Conservation (phyloP, 257 asterid genomes). For the Scutellaria galericulata region DNA sequence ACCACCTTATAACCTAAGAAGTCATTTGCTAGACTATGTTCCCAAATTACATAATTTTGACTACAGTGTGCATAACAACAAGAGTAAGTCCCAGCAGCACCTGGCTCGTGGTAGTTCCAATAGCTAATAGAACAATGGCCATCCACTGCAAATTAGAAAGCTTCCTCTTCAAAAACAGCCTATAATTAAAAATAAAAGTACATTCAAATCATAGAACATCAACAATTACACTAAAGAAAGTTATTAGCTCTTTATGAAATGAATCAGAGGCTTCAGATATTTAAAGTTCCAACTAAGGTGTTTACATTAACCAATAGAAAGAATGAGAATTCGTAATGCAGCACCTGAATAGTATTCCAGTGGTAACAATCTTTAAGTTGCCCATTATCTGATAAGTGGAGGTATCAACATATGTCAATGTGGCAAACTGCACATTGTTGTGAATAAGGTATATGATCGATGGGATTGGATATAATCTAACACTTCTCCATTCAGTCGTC, state of each 20-base stretch:
- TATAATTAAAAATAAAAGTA: conserved; percentile 46
- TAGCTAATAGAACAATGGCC: conserved; percentile 86
- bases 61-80: conserved; percentile 17
- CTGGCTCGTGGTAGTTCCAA: conserved; percentile 98
- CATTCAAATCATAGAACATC: conserved; percentile 38
- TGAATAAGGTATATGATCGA: conserved; percentile 94
- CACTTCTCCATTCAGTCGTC: conserved; percentile 84
- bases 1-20: conserved; percentile 2
- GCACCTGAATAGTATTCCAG: conserved; percentile 92
- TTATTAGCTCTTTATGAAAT: conserved; percentile 10
- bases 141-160: conserved; percentile 99
- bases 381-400: conserved; percentile 98
- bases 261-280: conserved; percentile 18
- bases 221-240: conserved; percentile 26
- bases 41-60: not conserved
- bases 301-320: conserved; percentile 21
- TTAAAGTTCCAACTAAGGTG: not conserved
- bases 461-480: conserved; percentile 83
- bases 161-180: conserved; percentile 97
- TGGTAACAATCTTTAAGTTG: conserved; percentile 91
- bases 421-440: conserved; percentile 98
- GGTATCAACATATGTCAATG: conserved; percentile 92
- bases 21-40: not conserved
- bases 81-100: conserved; percentile 44
- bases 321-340: conserved; percentile 15